phyloP scores from a whole-genome alignment of 192 early-diverging fungal genomes.

The Dissophora ornata region DNA sequence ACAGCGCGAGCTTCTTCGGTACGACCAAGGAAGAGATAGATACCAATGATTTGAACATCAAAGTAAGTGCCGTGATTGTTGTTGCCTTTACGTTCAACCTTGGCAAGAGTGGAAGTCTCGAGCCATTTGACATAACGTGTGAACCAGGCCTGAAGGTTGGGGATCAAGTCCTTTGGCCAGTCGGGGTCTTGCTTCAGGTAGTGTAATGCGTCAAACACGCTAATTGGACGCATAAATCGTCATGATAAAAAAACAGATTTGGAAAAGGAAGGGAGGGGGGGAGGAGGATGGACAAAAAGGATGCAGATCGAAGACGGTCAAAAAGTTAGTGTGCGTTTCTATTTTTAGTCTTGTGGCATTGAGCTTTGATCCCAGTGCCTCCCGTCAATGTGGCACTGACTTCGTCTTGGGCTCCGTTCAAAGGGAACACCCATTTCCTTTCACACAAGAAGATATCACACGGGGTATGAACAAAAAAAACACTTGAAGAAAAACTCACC shows the following conservation, averaged over 20 bases:
- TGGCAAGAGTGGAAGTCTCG: slow-evolving; percentile 34
- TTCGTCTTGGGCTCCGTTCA: too few relatives aligned
- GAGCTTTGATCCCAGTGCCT: too few relatives aligned
- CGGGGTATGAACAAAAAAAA: background rate
- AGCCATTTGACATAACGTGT: slow-evolving; percentile 54
- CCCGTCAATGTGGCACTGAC: too few relatives aligned
- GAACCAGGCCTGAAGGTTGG: slow-evolving; percentile 54
- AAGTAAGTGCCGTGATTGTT: slow-evolving; percentile 71
- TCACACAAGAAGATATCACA: too few relatives aligned
- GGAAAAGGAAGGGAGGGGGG: too few relatives aligned
- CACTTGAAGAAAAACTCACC: slow-evolving; percentile 27
- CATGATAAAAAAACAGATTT: background rate
- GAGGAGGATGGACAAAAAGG: too few relatives aligned
- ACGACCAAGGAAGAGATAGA: slow-evolving; percentile 59
- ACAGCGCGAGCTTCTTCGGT: slow-evolving; percentile 39
- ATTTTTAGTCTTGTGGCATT: too few relatives aligned
- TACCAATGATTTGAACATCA: slow-evolving; percentile 60
- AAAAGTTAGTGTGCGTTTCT: too few relatives aligned
- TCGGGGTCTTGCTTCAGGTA: slow-evolving; percentile 42
- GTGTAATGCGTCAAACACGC: slow-evolving; percentile 55
- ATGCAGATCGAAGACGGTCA: too few relatives aligned
- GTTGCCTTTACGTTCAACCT: slow-evolving; percentile 39
- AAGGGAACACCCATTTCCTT: too few relatives aligned
- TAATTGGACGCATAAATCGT: slow-evolving; percentile 1
- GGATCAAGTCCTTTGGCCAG: slow-evolving; percentile 48